A percentile compares a stretch with the other conserved stretches of the same genome.
These are phyloP conservation scores for Schizosaccharomyces cryophilus DNA, from an alignment of 805 yeast genomes.

Conservation along the genomic window DNA sequence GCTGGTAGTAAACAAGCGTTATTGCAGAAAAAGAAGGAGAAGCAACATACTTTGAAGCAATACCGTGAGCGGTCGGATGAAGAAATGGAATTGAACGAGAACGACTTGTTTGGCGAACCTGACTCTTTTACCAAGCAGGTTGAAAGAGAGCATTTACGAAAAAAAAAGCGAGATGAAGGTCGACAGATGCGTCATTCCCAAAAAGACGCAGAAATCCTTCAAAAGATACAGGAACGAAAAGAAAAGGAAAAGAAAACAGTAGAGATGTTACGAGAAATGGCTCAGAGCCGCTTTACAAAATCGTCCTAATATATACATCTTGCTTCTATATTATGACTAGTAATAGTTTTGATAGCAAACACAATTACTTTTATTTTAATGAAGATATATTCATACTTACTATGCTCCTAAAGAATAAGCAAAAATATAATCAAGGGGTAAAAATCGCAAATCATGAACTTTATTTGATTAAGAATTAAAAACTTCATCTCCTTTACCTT, in stretches of 20 bases:
- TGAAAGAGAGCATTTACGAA: neutral
- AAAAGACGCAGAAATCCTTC: neutral
- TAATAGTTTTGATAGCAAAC: neutral
- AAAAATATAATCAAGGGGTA: no score
- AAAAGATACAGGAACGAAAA: neutral
- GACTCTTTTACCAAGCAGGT: neutral
- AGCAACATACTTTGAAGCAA: neutral
- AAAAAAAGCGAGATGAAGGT: neutral
- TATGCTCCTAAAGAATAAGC: no score
- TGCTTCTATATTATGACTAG: neutral
- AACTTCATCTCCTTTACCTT: no score
- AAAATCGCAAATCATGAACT: no score
- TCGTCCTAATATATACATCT: neutral
- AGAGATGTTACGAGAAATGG: neutral
- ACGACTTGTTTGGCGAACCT: neutral
- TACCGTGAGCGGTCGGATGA: neutral
- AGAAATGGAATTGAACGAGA: neutral
- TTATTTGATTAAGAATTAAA: no score
- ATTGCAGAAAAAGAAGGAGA: neutral
- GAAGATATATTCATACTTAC: no score
- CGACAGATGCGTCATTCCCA: neutral
- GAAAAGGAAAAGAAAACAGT: neutral
- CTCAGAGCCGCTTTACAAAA: neutral
- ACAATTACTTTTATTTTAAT: no score
- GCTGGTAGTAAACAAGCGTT: neutral